phyloP scores from a whole-genome alignment of 106 monocot genomes.

The Phalaenopsis aphrodite region DNA sequence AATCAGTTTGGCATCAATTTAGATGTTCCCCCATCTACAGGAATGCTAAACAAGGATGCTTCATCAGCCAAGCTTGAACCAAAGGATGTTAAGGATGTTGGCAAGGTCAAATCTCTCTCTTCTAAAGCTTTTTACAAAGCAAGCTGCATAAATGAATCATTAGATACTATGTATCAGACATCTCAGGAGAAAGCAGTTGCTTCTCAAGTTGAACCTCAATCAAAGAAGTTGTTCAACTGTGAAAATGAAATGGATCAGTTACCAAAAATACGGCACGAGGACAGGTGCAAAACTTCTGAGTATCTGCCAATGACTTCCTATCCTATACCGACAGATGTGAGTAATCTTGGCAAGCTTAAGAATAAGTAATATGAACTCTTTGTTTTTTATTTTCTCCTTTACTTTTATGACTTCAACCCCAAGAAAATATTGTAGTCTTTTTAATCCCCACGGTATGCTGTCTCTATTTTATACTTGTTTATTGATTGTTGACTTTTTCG shows the following conservation, averaged over 20 bases:
- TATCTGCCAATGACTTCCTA: conserved; percentile 29
- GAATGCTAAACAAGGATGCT: conserved; percentile 29
- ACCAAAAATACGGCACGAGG: conserved; percentile 30
- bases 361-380: not conserved
- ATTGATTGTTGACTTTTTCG: not conserved
- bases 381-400: not conserved
- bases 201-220: conserved; percentile 42
- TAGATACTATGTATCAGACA: conserved; percentile 27
- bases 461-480: not conserved
- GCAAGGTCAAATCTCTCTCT: conserved; percentile 31
- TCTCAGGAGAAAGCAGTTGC: conserved; percentile 36
- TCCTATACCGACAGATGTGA: conserved; percentile 45
- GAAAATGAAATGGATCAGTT: conserved; percentile 29
- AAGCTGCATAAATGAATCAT: conserved; percentile 27
- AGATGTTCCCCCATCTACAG: conserved; percentile 30
- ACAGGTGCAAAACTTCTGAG: conserved; percentile 32
- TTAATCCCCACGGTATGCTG: not conserved
- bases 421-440: not conserved
- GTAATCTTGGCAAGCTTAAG: conserved; percentile 3
- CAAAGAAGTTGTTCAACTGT: conserved; percentile 30
- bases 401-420: not conserved
- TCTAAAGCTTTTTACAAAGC: conserved; percentile 31
- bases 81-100: conserved; percentile 40
- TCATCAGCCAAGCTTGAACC: conserved; percentile 19
- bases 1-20: conserved; percentile 19